Evolutionary conservation across 345 rosid genomes (phyloP).

Genomic region (Sisymbrium altissimum): DNA sequence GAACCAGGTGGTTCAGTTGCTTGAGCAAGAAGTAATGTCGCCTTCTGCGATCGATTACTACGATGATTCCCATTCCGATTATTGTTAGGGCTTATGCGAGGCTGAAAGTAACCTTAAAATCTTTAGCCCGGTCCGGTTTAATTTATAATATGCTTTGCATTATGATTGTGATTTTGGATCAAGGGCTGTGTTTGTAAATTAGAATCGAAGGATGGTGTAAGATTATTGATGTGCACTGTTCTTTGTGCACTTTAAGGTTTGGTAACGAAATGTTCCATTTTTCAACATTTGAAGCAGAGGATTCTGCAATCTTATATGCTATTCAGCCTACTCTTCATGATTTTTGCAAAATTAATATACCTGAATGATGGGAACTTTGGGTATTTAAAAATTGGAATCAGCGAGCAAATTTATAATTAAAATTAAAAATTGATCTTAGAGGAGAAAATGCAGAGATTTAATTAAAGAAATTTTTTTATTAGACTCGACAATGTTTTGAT

Average conservation of each 20-base stretch:
- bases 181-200: conserved; percentile 16
- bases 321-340: not conserved
- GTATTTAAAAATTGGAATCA: not conserved
- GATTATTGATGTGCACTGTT: conserved; percentile 16
- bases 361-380: not conserved
- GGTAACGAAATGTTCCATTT: not conserved
- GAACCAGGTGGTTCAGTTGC: conserved; percentile 85
- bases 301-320: not conserved
- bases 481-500: not conserved
- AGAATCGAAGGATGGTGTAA: conserved; percentile 15
- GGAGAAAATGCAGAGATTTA: not conserved
- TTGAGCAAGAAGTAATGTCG: conserved; percentile 90
- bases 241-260: conserved; percentile 9
- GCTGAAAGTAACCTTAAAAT: not conserved
- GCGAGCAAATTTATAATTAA: not conserved
- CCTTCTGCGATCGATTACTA: conserved; percentile 80
- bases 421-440: not conserved
- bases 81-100: conserved; percentile 35
- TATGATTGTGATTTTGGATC: not conserved
- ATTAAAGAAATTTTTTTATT: not conserved
- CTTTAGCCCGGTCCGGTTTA: not conserved
- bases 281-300: not conserved
- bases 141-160: not conserved
- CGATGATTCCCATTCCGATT: conserved; percentile 79
- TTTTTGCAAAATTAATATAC: not conserved